Base-by-base conservation (phyloP, 495 filamentous ascomycete genomes). In the Parathielavia hyrcaniae region DNA sequence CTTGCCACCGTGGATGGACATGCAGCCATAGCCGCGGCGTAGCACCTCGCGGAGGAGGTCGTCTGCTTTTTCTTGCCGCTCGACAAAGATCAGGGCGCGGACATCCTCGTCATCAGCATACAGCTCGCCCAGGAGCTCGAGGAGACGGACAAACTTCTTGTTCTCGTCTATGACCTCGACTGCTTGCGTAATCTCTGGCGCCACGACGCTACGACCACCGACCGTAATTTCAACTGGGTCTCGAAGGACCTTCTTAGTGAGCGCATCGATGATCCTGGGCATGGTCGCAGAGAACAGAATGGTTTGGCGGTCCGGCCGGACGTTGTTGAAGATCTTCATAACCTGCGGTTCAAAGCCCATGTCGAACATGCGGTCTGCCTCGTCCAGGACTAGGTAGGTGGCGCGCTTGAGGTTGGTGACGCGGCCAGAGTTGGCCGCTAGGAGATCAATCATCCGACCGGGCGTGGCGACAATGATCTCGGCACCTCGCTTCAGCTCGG, bases 311-410 rank as follows among this genome's bases (percentile, higher is more conserved):
- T 97, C 85, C 0, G 93, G 91, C 44, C 95, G 86, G 59, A 95
- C 86, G 65, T 93, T 96, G 59, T 79, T 82, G 64, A 97, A 81
- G 55, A 99, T 91, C 70, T 95, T 97, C 87, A 92, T 93, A 47
- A 99, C 90, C 65, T 97, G 95, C 1, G 92, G 92, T 70, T 96
- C 92, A 60, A 99, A 97, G 6, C 95, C 95, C 95, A 99, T 97
- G 69, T 99, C 95, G 64, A 97, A 97, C 95, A 99, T 99, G 45
- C 95, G 86, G 65, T 99, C 95, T 19, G 95, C 95, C 70, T 99
- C 95, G 65, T 99, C 95, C 36, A 99, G 80, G 16, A 97, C 93
- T 16, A 96, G 79, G 64, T 96, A 97, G 0, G 90, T 95, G 38
- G 95, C 88, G 38, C 95, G 79, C 49, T 81, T 85, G 20, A 97